Evolutionary conservation across 2,329 filamentous ascomycete genomes (phyloP).

Genomic region (Ceratocystis eucalypticola): DNA sequence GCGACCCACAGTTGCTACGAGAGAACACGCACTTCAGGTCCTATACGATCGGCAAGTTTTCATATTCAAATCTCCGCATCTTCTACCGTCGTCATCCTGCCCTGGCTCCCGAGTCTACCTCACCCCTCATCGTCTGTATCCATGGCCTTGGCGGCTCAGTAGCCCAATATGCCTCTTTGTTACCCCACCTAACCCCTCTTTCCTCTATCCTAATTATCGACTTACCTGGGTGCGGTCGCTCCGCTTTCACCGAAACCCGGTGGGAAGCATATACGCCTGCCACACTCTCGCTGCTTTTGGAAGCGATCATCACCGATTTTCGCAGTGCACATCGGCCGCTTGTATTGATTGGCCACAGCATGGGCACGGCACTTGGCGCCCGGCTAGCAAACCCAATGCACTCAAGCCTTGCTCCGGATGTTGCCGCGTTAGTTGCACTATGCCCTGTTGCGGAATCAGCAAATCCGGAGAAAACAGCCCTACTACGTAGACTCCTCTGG

Average conservation of each 20-base stretch:
- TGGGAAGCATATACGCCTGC: constrained; percentile 72
- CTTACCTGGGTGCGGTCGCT: constrained; percentile 77
- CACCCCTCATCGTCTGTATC: constrained; percentile 73
- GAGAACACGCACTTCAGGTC: constrained; percentile 58
- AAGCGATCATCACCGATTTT: constrained; percentile 59
- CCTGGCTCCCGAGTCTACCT: constrained; percentile 27
- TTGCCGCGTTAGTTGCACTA: constrained; percentile 53
- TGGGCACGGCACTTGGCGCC: constrained; percentile 70
- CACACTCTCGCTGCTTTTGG: constrained; percentile 61
- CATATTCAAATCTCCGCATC: constrained; percentile 63
- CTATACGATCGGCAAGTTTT: constrained; percentile 57
- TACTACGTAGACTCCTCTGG: constrained; percentile 46
- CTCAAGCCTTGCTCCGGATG: constrained; percentile 28
- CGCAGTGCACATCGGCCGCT: constrained; percentile 55
- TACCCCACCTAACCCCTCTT: constrained; percentile 69
- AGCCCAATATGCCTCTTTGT: constrained; percentile 70
- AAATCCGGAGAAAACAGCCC: constrained; percentile 31
- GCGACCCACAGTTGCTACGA: constrained; percentile 67
- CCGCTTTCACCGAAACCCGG: constrained; percentile 52
- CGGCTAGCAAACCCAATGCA: constrained; percentile 42
- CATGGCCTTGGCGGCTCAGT: constrained; percentile 89
- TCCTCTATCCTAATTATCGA: constrained; percentile 81
- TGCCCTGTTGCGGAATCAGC: constrained; percentile 61
- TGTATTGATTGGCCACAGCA: constrained; percentile 74
- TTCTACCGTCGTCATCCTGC: constrained; percentile 73